Conservation (phyloP, 768 basidiomycete species). For the Tricholoma sp. region DNA sequence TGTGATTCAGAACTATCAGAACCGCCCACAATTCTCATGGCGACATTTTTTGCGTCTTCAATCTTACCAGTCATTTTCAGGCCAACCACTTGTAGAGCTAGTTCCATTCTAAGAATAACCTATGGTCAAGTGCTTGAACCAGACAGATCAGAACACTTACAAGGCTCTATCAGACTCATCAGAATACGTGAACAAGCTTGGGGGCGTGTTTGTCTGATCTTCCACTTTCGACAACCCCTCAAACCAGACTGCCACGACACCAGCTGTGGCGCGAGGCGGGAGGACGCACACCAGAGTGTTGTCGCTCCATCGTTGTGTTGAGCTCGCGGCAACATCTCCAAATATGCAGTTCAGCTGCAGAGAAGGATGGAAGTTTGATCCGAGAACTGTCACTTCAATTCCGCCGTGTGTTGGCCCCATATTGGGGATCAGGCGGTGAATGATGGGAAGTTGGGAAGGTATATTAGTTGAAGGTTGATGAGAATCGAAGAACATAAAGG, state of each 20-base stretch:
- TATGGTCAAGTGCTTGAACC: slow-evolving; percentile 8
- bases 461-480: slow-evolving; percentile 40
- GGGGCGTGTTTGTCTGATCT: slow-evolving; percentile 42
- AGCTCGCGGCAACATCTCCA: slow-evolving; percentile 75
- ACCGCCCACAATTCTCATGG: slow-evolving; percentile 85
- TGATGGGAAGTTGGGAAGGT: slow-evolving; percentile 59
- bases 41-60: slow-evolving; percentile 89
- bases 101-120: slow-evolving; percentile 69
- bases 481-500: slow-evolving; percentile 60
- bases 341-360: slow-evolving; percentile 77
- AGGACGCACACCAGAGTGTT: slow-evolving; percentile 90
- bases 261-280: slow-evolving; percentile 76
- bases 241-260: slow-evolving; percentile 88
- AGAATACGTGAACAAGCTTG: slow-evolving; percentile 80
- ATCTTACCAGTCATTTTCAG: slow-evolving; percentile 96
- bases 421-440: slow-evolving; percentile 81
- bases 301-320: slow-evolving; percentile 88
- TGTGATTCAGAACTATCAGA: slow-evolving; percentile 46
- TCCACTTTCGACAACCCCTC: slow-evolving; percentile 65
- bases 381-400: slow-evolving; percentile 90
- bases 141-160: slow-evolving; percentile 41
- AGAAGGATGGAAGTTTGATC: slow-evolving; percentile 81
- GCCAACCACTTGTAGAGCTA: slow-evolving; percentile 92
- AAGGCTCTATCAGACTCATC: slow-evolving; percentile 87
- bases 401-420: slow-evolving; percentile 88